These are phyloP conservation scores for Tulasnella sp. DNA, from an alignment of 768 basidiomycete genomes.

Conservation along the genomic window DNA sequence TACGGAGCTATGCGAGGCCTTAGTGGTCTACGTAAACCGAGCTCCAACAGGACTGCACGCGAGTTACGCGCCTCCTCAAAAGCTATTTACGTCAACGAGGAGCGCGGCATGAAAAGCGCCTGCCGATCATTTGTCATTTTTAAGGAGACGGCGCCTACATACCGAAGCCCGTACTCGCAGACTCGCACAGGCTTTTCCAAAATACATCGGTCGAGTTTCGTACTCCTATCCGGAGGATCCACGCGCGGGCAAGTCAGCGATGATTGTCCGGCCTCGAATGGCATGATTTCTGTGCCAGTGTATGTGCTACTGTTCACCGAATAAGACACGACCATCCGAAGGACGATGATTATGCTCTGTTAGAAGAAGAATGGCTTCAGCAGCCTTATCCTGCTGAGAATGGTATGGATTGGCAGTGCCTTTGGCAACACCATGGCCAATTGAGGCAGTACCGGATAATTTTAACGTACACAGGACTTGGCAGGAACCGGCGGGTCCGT, in stretches of 20 bases:
- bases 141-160: not conserved
- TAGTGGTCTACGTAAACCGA: too few species aligned
- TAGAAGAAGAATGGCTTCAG: not conserved
- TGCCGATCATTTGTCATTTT: not conserved
- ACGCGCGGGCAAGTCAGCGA: not conserved
- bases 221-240: not conserved
- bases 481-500: not conserved
- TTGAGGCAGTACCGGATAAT: not conserved
- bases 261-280: not conserved
- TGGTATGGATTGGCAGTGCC: not conserved
- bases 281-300: too few species aligned
- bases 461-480: not conserved
- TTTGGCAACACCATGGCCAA: not conserved
- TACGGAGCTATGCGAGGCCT: not conserved
- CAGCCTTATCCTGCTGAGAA: not conserved
- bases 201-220: not conserved
- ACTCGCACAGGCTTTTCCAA: too few species aligned
- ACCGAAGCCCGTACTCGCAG: not conserved
- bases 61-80: not conserved
- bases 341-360: not conserved
- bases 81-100: not conserved
- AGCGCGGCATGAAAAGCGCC: not conserved
- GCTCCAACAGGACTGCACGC: not conserved
- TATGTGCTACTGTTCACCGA: not conserved
- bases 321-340: not conserved